These are phyloP conservation scores for Sugiyamaella paludigena DNA, from an alignment of 1,139 yeast genomes.

Conservation along the genomic window DNA sequence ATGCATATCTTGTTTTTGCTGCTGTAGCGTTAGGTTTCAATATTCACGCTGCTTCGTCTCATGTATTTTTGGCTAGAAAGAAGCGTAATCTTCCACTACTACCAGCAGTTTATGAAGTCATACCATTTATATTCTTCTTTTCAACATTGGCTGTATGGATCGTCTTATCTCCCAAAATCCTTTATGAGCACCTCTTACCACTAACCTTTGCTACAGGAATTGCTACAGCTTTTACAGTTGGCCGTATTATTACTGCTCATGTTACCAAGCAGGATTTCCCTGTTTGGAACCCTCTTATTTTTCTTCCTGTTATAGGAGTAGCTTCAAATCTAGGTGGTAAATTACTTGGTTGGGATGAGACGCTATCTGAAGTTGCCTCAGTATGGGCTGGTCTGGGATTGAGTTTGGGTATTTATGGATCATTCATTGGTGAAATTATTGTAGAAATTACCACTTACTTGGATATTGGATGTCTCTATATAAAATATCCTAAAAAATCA, in stretches of 20 bases:
- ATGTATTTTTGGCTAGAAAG: conserved; percentile 58
- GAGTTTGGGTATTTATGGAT: conserved; percentile 70
- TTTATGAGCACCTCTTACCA: conserved; percentile 53
- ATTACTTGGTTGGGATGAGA: conserved; percentile 33
- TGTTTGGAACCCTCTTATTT: conserved; percentile 62
- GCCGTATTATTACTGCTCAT: conserved; percentile 85
- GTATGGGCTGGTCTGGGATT: conserved; percentile 76
- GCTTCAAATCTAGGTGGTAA: conserved; percentile 37
- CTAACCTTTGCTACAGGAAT: conserved; percentile 68
- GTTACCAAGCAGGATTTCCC: conserved; percentile 81
- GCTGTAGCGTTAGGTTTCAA: conserved; percentile 63
- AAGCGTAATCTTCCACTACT: conserved; percentile 33
- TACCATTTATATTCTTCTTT: conserved; percentile 72
- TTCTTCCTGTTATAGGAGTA: conserved; percentile 61
- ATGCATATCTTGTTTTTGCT: conserved; percentile 51
- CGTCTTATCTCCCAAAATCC: conserved; percentile 46
- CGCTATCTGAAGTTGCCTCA: conserved; percentile 26
- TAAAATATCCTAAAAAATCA: conserved; percentile 63
- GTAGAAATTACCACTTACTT: conserved; percentile 76
- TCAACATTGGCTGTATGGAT: conserved; percentile 50
- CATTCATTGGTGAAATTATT: conserved; percentile 79
- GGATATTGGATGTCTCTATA: conserved; percentile 81
- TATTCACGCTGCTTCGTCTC: conserved; percentile 66
- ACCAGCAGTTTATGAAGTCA: conserved; percentile 59
- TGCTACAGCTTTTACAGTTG: conserved; percentile 78